phyloP scores from a whole-genome alignment of 2,329 filamentous ascomycete species.

The Elsinoe arachidis region DNA sequence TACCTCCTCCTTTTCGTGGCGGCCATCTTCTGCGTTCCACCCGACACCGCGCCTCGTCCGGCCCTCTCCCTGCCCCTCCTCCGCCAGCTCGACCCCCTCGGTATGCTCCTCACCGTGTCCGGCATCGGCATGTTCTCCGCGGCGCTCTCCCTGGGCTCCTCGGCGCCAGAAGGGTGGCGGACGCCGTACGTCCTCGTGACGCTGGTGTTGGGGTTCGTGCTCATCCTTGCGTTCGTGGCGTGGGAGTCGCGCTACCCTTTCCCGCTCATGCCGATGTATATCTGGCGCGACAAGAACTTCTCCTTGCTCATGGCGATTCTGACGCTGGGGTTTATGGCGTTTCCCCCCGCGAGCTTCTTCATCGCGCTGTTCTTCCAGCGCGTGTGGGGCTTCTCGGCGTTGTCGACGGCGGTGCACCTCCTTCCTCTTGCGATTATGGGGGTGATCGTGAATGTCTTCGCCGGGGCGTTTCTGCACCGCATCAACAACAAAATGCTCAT shows the following conservation, averaged over 20 bases:
- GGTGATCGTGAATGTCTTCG: constrained; percentile 54
- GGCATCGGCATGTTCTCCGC: constrained; percentile 58
- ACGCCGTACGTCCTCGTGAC: constrained; percentile 54
- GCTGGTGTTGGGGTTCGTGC: constrained; percentile 49
- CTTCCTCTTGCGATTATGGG: constrained; percentile 58
- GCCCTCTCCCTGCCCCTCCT: constrained; percentile 40
- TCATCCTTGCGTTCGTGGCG: constrained; percentile 50
- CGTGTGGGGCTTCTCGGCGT: constrained; percentile 42
- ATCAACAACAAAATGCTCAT: constrained; percentile 58
- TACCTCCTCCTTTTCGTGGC: constrained; percentile 52
- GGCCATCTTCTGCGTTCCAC: constrained; percentile 54
- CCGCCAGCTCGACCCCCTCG: constrained; percentile 53
- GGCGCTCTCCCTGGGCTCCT: constrained; percentile 46
- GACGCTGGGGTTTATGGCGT: constrained; percentile 54
- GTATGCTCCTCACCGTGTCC: constrained; percentile 52
- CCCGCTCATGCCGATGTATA: constrained; percentile 45
- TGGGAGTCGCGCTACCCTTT: constrained; percentile 51
- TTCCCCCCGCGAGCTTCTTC: constrained; percentile 54
- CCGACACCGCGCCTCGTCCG: constrained; percentile 40
- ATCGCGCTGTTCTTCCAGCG: constrained; percentile 57
- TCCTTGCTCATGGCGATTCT: constrained; percentile 51
- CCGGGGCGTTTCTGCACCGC: constrained; percentile 52
- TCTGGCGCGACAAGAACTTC: constrained; percentile 56
- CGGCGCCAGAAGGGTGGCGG: constrained; percentile 54
- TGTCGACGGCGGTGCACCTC: constrained; percentile 54